Percentiles rank a stretch among this genome's conserved stretches.
Conservation (phyloP, 768 basidiomycete species). For the Leucocoprinus sp. region DNA sequence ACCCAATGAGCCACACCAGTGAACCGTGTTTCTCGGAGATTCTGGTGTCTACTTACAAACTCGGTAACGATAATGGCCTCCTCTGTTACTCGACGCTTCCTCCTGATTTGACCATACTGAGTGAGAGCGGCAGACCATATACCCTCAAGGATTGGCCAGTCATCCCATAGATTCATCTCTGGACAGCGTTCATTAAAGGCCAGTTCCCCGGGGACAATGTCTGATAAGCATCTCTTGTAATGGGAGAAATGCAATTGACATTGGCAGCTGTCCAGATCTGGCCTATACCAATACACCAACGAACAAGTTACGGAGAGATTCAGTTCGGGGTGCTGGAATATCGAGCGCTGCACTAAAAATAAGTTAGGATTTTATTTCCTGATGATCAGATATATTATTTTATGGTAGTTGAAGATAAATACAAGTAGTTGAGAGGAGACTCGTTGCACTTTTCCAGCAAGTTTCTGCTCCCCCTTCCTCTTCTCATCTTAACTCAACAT, state of each 20-base stretch:
- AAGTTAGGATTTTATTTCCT: no score
- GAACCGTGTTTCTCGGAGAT: neutral
- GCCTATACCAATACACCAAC: neutral
- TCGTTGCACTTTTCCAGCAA: no score
- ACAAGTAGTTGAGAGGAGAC: no score
- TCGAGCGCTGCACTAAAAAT: no score
- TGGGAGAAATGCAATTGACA: neutral
- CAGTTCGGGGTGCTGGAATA: no score
- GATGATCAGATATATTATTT: no score
- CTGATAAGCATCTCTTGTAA: constrained; percentile 3
- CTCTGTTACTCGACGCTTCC: neutral
- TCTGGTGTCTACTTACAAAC: neutral
- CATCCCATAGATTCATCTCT: constrained; percentile 1
- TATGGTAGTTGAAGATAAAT: no score
- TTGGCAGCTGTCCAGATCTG: neutral
- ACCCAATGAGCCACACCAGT: neutral
- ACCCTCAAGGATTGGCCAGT: neutral
- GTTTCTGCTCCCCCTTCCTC: no score
- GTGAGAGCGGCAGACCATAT: constrained; percentile 1
- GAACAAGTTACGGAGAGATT: neutral
- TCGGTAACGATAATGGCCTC: neutral
- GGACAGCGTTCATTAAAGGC: constrained; percentile 3
- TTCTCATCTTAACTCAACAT: neutral
- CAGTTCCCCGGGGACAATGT: constrained; percentile 3
- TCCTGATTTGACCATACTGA: constrained; percentile 3